Percentiles rank a stretch among this genome's conserved stretches.
Evolutionary conservation across 176 grass and related monocot genomes (phyloP).

Genomic region (Phragmites australis): DNA sequence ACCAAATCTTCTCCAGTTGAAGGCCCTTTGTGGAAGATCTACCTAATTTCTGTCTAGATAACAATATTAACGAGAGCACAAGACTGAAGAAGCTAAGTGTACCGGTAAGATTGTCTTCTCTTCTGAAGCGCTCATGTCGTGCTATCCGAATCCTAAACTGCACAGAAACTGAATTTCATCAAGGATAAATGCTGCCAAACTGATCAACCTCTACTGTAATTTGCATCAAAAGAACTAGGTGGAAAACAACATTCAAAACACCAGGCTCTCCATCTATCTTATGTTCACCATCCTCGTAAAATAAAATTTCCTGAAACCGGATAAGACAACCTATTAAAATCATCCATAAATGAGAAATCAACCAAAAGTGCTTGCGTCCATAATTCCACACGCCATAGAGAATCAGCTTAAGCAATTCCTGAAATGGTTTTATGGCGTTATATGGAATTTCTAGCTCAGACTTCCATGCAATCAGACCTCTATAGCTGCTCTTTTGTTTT

Average conservation of each 20-base stretch:
- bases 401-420: not conserved
- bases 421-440: not conserved
- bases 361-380: not conserved
- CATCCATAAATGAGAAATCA: not conserved
- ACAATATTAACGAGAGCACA: not conserved
- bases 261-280: constrained; percentile 84
- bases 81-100: not conserved
- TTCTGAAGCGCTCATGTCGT: constrained; percentile 50
- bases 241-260: constrained; percentile 65
- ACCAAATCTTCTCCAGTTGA: not conserved
- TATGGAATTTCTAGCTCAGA: not conserved
- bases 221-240: not conserved
- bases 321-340: not conserved
- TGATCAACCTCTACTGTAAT: not conserved
- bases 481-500: not conserved
- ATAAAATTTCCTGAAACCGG: constrained; percentile 61
- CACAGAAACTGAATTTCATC: not conserved
- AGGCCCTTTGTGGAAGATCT: not conserved
- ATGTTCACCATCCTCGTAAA: constrained; percentile 87
- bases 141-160: constrained; percentile 63
- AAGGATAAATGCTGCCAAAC: not conserved
- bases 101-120: constrained; percentile 63
- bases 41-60: not conserved
- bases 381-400: not conserved
- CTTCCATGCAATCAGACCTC: too few relatives aligned